phyloP scores from a whole-genome alignment of 192 early-diverging fungal genomes.

The Bifiguratus adelaidae region DNA sequence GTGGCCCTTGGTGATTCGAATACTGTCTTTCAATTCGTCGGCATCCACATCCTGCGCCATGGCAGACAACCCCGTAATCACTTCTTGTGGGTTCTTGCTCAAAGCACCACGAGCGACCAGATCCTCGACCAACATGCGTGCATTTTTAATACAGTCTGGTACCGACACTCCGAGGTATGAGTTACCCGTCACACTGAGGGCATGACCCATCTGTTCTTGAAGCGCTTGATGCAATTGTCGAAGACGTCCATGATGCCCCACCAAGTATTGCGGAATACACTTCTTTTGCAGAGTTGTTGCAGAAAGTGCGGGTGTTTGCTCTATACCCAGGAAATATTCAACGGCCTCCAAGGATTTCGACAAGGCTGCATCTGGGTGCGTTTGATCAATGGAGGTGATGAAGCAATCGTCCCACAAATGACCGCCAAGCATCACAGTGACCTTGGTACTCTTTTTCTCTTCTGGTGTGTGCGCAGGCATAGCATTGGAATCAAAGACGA shows the following conservation, averaged over 20 bases:
- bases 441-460: conserved; percentile 24
- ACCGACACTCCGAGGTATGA: conserved; percentile 79
- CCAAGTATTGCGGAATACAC: conserved; percentile 86
- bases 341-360: conserved; percentile 45
- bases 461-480: conserved; percentile 55
- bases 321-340: conserved; percentile 46
- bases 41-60: neutral
- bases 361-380: conserved; percentile 15
- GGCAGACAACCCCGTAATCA: conserved; percentile 18
- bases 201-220: conserved; percentile 28
- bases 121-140: conserved; percentile 45
- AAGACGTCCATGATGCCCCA: conserved; percentile 69
- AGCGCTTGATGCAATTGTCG: conserved; percentile 47
- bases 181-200: conserved; percentile 65
- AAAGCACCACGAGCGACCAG: conserved; percentile 31
- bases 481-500: conserved; percentile 80
- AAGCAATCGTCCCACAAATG: conserved; percentile 52
- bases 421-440: conserved; percentile 92
- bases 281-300: conserved; percentile 46
- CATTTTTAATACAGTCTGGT: conserved; percentile 68
- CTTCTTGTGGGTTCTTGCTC: conserved; percentile 2
- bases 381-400: conserved; percentile 16
- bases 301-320: conserved; percentile 25
- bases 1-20: conserved; percentile 5
- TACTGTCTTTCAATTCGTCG: neutral